Evolutionary conservation across 768 basidiomycete genomes (phyloP), one percentile per base, ranked within the genome.

Genomic region (Pleurotus tuoliensis): DNA sequence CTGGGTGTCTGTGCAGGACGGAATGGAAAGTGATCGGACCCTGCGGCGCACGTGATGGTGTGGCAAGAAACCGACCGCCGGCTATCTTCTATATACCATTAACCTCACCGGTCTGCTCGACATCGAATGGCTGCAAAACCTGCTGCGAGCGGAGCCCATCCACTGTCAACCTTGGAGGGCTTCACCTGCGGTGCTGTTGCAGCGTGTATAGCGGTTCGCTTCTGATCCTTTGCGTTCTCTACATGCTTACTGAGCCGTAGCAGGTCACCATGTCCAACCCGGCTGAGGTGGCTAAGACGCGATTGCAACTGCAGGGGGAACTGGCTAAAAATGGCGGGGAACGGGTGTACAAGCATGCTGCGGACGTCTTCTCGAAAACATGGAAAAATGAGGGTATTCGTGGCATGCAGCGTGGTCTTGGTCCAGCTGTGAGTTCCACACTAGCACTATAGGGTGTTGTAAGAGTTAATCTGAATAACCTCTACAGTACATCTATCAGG

Each of bases 301-400:
- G 96, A 55, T 73, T 99, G 50, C 97, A 99, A 69, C 81, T 99
- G 22, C 94, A 98, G 67, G 97, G 96, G 22, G 97, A 98, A 70
- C 82, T 99, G 9, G 84, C 90, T 34, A 93, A 88, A 66, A 79
- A 72, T 5, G 84, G 87, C 7, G 79, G 78, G 13, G 68, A 73
- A 61, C 90, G 84, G 66, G 91, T 98, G 2, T 99, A 99, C 76
- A 90, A 82, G 58, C 91, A 87, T 67, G 90, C 88, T 73, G 51
- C 93, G 41, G 95, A 98, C 65, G 94, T 91, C 12, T 73, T 96
- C 30, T 73, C 73, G 37, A 97, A 96, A 73, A 96, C 94, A 5
- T 94, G 86, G 83, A 81, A 70, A 67, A 84, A 95, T 66, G 95
- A 98, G 72, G 95, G 95, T 12, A 74, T 96, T 34, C 78, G 86